These are phyloP conservation scores for Debaryomyces robertsiae DNA, from an alignment of 1,139 yeast genomes.

Conservation along the genomic window DNA sequence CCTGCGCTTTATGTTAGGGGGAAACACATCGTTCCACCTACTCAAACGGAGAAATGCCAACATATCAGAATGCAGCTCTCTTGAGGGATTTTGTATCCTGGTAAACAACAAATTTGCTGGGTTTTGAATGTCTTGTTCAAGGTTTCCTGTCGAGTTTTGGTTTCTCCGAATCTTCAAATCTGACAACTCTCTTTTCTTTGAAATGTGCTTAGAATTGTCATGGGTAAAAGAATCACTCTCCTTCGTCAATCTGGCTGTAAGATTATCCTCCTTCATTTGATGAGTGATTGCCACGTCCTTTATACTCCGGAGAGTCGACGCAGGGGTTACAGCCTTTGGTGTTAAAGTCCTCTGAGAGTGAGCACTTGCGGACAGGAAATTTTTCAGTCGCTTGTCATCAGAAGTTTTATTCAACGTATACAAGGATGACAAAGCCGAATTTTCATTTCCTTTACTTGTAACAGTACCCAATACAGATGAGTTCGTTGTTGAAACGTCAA, in stretches of 20 bases:
- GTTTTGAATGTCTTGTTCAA: slow-evolving; percentile 11
- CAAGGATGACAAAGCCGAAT: slow-evolving; percentile 43
- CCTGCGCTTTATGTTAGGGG: slow-evolving; percentile 63
- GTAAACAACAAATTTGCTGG: slow-evolving; percentile 56
- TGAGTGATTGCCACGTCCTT: neutral
- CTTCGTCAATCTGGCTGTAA: slow-evolving; percentile 1
- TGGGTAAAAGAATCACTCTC: neutral
- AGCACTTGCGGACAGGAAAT: neutral
- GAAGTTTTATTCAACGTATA: slow-evolving; percentile 42
- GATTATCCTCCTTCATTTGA: neutral
- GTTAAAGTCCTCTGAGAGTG: neutral
- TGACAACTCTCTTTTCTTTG: slow-evolving; percentile 4
- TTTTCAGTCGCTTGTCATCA: slow-evolving; percentile 23
- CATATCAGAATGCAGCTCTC: slow-evolving; percentile 50
- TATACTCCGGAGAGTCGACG: neutral
- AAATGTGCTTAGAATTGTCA: neutral
- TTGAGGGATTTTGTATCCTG: slow-evolving; percentile 69
- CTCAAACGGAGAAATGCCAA: slow-evolving; percentile 41
- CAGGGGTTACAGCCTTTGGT: neutral
- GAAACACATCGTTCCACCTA: slow-evolving; percentile 90
- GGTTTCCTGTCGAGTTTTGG: slow-evolving; percentile 1
- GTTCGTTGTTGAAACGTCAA: slow-evolving; percentile 33
- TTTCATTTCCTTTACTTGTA: slow-evolving; percentile 28
- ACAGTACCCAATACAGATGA: slow-evolving; percentile 46
- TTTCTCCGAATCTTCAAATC: slow-evolving; percentile 3